These are phyloP conservation scores for Fraxinus americana DNA, from an alignment of 257 asterid genomes.

Conservation along the genomic window DNA sequence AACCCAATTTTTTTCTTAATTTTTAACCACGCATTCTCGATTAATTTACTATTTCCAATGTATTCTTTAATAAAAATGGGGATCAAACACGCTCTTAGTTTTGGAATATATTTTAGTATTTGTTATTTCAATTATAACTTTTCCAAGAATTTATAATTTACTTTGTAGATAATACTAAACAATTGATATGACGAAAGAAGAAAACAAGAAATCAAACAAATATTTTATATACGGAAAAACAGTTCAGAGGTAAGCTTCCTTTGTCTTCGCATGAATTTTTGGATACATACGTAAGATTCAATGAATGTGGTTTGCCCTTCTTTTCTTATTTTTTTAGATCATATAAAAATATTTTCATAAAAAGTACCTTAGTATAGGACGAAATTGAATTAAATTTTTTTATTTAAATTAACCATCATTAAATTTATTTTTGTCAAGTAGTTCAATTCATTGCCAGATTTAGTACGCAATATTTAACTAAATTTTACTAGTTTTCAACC, in stretches of 20 bases:
- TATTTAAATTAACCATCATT: not conserved
- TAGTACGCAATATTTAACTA: too few relatives aligned
- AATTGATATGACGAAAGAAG: not conserved
- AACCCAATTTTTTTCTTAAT: too few relatives aligned
- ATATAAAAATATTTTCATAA: not conserved
- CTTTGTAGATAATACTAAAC: not conserved
- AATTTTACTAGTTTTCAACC: too few relatives aligned
- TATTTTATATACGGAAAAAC: not conserved
- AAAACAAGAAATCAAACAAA: not conserved
- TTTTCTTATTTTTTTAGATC: not conserved
- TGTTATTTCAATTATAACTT: not conserved
- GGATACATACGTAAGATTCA: not conserved
- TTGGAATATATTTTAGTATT: not conserved
- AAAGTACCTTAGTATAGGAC: not conserved
- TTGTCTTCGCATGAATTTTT: conserved; percentile 5
- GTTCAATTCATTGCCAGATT: not conserved
- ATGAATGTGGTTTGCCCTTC: not conserved
- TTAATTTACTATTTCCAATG: too few relatives aligned
- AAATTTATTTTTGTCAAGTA: too few relatives aligned
- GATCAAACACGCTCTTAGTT: not conserved
- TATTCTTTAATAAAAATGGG: too few relatives aligned
- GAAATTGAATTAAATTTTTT: not conserved
- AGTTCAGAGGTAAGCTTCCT: not conserved
- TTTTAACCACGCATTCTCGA: too few relatives aligned
- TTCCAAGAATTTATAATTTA: not conserved